A percentile compares a stretch with the other conserved stretches of the same genome.
These are phyloP conservation scores for Parsonsia alboflavescens DNA, from an alignment of 257 asterid genomes.

Conservation along the genomic window DNA sequence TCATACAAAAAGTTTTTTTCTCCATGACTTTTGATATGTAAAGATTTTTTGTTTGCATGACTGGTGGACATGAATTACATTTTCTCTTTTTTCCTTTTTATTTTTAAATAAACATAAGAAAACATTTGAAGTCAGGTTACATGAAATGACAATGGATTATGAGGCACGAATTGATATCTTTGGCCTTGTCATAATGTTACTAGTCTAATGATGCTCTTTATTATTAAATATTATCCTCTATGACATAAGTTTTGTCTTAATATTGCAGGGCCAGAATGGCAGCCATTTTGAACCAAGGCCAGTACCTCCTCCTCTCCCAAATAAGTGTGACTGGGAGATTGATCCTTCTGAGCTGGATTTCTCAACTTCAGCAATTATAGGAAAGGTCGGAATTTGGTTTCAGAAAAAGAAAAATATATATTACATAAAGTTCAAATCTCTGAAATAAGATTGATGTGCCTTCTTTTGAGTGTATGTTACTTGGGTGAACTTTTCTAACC, in stretches of 20 bases:
- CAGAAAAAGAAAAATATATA: not conserved
- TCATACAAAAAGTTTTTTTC: not conserved
- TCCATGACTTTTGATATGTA: not conserved
- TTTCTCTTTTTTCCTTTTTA: not conserved
- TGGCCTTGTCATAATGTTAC: not conserved
- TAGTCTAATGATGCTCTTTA: not conserved
- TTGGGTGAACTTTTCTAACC: not conserved
- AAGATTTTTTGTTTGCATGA: not conserved
- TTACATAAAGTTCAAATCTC: conserved; percentile 2
- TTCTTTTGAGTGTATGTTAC: not conserved
- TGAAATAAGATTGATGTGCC: not conserved
- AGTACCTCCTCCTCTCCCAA: conserved; percentile 87
- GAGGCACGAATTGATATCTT: conserved; percentile 3
- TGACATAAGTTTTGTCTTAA: conserved; percentile 2
- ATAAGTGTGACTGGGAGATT: conserved; percentile 98
- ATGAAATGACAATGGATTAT: not conserved
- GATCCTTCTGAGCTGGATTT: conserved; percentile 91
- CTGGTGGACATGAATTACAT: not conserved
- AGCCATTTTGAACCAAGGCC: conserved; percentile 97
- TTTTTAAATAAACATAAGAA: not conserved
- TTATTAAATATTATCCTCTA: conserved; percentile 3
- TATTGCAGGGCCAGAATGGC: conserved; percentile 88
- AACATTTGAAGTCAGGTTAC: not conserved
- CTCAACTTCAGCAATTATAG: conserved; percentile 58
- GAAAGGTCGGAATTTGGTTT: conserved; percentile 57